phyloP scores from a whole-genome alignment of 2,329 filamentous ascomycete genomes.

The Phaeomoniella chlamydospora region DNA sequence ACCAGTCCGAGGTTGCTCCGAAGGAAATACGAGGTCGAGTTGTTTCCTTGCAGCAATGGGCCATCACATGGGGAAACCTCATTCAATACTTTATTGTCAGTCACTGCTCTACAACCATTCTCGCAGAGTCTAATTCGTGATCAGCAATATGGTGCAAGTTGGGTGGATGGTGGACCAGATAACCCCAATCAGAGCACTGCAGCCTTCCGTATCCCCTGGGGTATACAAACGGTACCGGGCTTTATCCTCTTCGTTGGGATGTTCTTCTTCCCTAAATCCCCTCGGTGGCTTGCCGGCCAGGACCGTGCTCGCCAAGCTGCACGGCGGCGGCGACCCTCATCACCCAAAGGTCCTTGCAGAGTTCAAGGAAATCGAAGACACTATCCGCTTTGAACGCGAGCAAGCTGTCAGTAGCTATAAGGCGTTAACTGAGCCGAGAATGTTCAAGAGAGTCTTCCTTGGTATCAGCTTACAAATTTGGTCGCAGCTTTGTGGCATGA shows the following conservation, averaged over 20 bases:
- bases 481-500: conserved; percentile 46
- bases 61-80: conserved; percentile 56
- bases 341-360: conserved; percentile 48
- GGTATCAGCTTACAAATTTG: conserved; percentile 46
- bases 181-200: conserved; percentile 35
- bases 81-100: conserved; percentile 47
- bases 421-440: conserved; percentile 34
- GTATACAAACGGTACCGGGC: conserved; percentile 42
- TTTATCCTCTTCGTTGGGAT: conserved; percentile 36
- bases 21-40: conserved; percentile 25
- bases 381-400: conserved; percentile 37
- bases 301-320: conserved; percentile 46
- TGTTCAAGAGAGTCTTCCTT: conserved; percentile 41
- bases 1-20: conserved; percentile 67
- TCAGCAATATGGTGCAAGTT: conserved; percentile 45
- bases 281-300: conserved; percentile 50
- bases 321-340: conserved; percentile 35
- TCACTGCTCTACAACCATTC: neutral
- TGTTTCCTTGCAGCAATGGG: conserved; percentile 53
- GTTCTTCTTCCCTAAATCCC: conserved; percentile 46
- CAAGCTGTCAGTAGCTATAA: conserved; percentile 33
- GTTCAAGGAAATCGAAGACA: conserved; percentile 35
- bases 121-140: conserved; percentile 6
- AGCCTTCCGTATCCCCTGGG: conserved; percentile 50
- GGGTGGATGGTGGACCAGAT: conserved; percentile 36